A percentile compares a stretch with the other conserved stretches of the same genome.
phyloP scores from a whole-genome alignment of 768 basidiomycete genomes.

The Suillus paluster region DNA sequence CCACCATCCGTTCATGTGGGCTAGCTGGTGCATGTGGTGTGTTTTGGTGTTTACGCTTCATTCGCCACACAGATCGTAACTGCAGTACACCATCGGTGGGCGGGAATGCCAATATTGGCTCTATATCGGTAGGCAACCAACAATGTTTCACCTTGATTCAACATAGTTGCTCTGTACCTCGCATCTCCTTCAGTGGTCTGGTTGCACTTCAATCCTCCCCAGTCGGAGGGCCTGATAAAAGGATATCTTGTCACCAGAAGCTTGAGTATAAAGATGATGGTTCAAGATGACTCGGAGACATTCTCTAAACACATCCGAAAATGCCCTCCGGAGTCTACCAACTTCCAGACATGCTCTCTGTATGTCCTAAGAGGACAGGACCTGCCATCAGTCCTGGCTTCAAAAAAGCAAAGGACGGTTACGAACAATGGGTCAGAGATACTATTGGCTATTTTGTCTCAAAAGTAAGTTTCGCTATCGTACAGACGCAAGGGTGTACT shows the following conservation, averaged over 20 bases:
- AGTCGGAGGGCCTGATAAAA: not conserved
- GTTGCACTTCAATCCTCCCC: not conserved
- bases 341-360: conserved; percentile 27
- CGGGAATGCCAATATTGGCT: not conserved
- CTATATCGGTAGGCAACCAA: not conserved
- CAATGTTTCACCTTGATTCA: not conserved
- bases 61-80: not conserved
- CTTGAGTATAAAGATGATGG: not conserved
- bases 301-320: not conserved
- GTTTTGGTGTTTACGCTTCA: not conserved
- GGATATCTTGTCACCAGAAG: not conserved
- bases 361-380: conserved; percentile 32
- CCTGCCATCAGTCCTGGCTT: conserved; percentile 31
- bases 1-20: not conserved
- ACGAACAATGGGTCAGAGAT: conserved; percentile 25
- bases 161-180: not conserved
- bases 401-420: conserved; percentile 23
- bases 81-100: not conserved
- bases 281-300: no score
- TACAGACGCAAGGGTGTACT: not conserved
- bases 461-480: conserved; percentile 17
- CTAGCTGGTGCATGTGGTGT: not conserved
- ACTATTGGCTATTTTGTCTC: conserved; percentile 28
- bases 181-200: not conserved
- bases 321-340: conserved; percentile 27